Evolutionary conservation across 805 yeast genomes (phyloP), one percentile per base, ranked within the genome.

Genomic region (Starmera amethionina): DNA sequence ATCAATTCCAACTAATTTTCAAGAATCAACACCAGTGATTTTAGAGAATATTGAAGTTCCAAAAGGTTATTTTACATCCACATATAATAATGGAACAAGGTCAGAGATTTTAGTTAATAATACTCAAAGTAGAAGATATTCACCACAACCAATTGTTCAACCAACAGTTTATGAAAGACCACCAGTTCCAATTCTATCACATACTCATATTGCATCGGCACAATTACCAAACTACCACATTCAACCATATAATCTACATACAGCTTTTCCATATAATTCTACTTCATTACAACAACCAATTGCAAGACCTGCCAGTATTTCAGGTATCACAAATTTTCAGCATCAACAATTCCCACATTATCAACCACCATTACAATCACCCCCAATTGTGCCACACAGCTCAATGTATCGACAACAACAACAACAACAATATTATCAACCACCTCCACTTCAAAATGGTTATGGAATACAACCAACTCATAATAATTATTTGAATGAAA

Each of bases 1-100:
- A 3, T 54, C 59, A 4, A 42, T 48, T 4, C 46, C 54, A 8
- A 58, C 63, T 8, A 22, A 22, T 22, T 22, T 22, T 8, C 27
- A 22, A 22, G 27, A 22, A 22, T 22, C 6, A 22, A 22, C 27
- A 4, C 27, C 27, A 22, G 27, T 22, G 27, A 22, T 22, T 22
- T 22, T 22, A 22, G 27, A 22, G 9, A 22, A 22, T 22, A 8
- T 22, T 22, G 27, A 22, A 22, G 27, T 22, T 8, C 27, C 27
- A 6, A 22, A 22, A 22, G 9, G 9, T 22, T 22, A 22, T 22
- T 22, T 22, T 22, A 2, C 27, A 22, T 8, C 27, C 9, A 6
- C 7, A 8, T 22, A 22, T 8, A 22, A 22, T 6, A 22, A 22
- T 22, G 27, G 27, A 22, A 22, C 27, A 22, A 22, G 27, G 9